phyloP scores from a whole-genome alignment of 805 yeast genomes.

The Yamadazyma paraphyllophila region DNA sequence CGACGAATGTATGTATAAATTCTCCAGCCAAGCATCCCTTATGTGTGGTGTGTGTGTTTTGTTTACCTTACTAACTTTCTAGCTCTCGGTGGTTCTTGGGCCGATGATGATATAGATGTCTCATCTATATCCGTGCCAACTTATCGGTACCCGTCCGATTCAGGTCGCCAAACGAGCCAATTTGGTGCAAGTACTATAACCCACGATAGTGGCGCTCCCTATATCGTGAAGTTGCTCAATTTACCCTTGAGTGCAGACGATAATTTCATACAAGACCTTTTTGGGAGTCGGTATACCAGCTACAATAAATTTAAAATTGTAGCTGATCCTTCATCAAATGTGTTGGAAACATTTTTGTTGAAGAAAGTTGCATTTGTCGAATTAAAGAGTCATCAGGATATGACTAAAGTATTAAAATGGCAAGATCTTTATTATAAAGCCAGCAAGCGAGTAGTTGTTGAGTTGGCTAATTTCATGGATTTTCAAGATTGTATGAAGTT shows the following conservation, averaged over 20 bases:
- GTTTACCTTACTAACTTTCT: conserved; percentile 16
- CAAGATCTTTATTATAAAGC: conserved; percentile 52
- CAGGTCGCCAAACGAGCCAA: background rate
- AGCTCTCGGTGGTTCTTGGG: conserved; percentile 50
- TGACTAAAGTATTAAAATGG: conserved; percentile 62
- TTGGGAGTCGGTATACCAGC: conserved; percentile 59
- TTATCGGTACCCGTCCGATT: conserved; percentile 19
- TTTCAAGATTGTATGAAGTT: conserved; percentile 40
- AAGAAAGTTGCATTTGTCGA: conserved; percentile 67
- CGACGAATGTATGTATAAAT: conserved; percentile 42
- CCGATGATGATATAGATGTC: conserved; percentile 45
- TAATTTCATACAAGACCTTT: conserved; percentile 54
- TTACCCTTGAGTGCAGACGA: conserved; percentile 56
- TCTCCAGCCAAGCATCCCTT: background rate
- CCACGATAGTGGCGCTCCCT: conserved; percentile 51
- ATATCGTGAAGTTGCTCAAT: conserved; percentile 59
- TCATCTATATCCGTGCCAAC: conserved; percentile 46
- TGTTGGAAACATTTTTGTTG: conserved; percentile 34
- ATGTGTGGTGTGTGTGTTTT: too few species aligned
- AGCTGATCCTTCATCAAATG: conserved; percentile 46
- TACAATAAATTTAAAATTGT: conserved; percentile 60
- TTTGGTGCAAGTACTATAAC: conserved; percentile 9
- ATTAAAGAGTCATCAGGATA: conserved; percentile 47
- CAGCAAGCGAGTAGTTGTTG: conserved; percentile 37
- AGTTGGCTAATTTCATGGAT: conserved; percentile 39